Evolutionary conservation across 805 yeast genomes (phyloP).

Genomic region (Komagataella phaffii): DNA sequence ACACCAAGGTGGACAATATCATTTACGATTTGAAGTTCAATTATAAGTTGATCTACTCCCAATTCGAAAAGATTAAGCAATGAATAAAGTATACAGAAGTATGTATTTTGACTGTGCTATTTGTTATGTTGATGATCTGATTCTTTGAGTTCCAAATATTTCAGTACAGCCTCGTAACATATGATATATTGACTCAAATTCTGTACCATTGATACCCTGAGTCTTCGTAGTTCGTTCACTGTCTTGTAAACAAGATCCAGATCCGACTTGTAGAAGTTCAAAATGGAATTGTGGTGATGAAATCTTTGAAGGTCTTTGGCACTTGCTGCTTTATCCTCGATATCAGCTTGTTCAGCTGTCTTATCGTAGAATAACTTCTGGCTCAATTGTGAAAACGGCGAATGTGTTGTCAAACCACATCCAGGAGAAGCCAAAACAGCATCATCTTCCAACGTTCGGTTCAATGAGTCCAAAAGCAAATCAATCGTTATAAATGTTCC

Average conservation of each 20-base stretch:
- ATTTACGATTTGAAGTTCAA: conserved; percentile 59
- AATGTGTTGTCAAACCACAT: not conserved
- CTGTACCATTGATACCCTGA: conserved; percentile 48
- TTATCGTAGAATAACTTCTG: conserved; percentile 3
- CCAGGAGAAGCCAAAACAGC: not conserved
- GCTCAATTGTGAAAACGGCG: not conserved
- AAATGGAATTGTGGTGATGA: not conserved
- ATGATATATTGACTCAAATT: conserved; percentile 38
- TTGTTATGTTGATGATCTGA: not conserved
- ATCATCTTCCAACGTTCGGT: conserved; percentile 1
- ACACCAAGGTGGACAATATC: conserved; percentile 51
- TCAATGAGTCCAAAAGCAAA: conserved; percentile 15
- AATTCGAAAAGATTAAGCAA: conserved; percentile 29
- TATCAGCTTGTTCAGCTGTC: not conserved
- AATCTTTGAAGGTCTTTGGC: conserved; percentile 1
- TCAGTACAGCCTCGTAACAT: conserved; percentile 28
- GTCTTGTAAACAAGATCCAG: conserved; percentile 28
- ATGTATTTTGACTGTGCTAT: not conserved
- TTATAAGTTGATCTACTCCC: conserved; percentile 59
- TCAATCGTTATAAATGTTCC: conserved; percentile 38
- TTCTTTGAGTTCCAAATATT: not conserved
- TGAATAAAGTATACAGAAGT: not conserved
- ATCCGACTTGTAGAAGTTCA: conserved; percentile 2
- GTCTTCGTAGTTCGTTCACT: conserved; percentile 33
- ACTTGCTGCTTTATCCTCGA: not conserved